Evolutionary conservation across 1,284 basidiomycete genomes (phyloP), one percentile per base, ranked within the genome.

Genomic region (Tilletia indica): DNA sequence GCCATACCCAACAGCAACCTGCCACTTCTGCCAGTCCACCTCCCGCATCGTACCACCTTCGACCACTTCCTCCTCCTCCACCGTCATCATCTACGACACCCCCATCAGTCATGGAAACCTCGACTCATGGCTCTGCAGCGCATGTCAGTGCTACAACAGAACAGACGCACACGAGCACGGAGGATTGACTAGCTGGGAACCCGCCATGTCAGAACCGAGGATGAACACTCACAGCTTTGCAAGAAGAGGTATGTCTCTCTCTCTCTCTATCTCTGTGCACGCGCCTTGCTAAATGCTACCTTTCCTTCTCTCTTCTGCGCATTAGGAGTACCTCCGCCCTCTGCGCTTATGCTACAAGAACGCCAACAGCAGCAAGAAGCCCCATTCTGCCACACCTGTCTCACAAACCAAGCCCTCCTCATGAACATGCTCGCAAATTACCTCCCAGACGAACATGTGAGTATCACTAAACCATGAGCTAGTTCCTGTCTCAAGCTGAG

Each of bases 341-440:
- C 61, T 25, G 31, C 38, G 39, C 19, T 47, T 8, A n/a, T 54
- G 51, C 12, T 19, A 19, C 51, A 31, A 31, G 25, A 31, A 31
- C 25, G 25, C 25, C 25, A 54, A 19, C 19, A 54, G 51, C 42
- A 45, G 21, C 51, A 54, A 25, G 19, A 25, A 12, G 54, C 21
- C 68, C 71, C 21, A 1, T 82, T 82, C 66, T 82, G 80, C 69
- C 78, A 80, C 68, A 76, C 75, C 4, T 82, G 80, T 67, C 74
- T 75, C 39, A 81, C 79, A 11, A 81, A 82, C 69, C 80, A 82
- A 66, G 75, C 78, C 12, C 71, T 82, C 25, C 76, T 75, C 4
- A 69, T 80, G 49, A 78, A 78, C 61, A 71, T 82, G 72, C 73
- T 82, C 14, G 75, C 80, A 11, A 76, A 79, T 71, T 79, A 80